Evolutionary conservation across 179 eudicot species (phyloP).

Genomic region (Spergularia azorica): DNA sequence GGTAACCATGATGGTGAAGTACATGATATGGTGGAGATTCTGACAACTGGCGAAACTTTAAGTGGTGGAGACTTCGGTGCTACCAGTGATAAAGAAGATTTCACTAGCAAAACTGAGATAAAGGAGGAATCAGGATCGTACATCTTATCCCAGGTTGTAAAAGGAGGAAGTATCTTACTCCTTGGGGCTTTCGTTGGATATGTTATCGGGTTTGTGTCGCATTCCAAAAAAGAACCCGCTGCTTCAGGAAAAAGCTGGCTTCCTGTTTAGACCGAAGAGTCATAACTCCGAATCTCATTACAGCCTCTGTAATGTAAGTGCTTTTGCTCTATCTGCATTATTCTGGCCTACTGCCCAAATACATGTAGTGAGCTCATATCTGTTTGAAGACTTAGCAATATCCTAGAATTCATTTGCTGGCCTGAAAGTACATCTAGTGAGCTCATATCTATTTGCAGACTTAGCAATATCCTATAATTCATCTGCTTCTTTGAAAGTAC

Average conservation of each 20-base stretch:
- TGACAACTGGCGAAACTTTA: slow-evolving; percentile 62
- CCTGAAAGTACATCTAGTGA: neutral
- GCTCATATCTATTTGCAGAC: neutral
- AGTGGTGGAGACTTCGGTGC: slow-evolving; percentile 39
- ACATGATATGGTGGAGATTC: slow-evolving; percentile 78
- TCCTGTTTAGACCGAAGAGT: slow-evolving; percentile 71
- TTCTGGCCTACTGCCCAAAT: neutral
- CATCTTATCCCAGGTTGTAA: slow-evolving; percentile 43
- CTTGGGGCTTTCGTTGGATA: slow-evolving; percentile 76
- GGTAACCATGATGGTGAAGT: slow-evolving; percentile 99
- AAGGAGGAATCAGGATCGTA: slow-evolving; percentile 20
- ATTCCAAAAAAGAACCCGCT: slow-evolving; percentile 40
- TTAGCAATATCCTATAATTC: slow-evolving; percentile 19
- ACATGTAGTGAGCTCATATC: neutral
- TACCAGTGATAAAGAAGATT: slow-evolving; percentile 9
- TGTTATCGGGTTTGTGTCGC: slow-evolving; percentile 60
- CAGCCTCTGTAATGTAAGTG: slow-evolving; percentile 1
- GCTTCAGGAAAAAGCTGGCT: slow-evolving; percentile 46
- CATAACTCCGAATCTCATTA: slow-evolving; percentile 25
- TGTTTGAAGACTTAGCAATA: slow-evolving; percentile 13
- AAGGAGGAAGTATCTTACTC: slow-evolving; percentile 53
- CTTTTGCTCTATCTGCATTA: neutral
- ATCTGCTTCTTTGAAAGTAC: slow-evolving; percentile 2
- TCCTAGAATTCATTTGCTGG: slow-evolving; percentile 19
- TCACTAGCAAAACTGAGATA: neutral